A percentile compares a stretch with the other conserved stretches of the same genome.
These are phyloP conservation scores for Podospora anserina DNA, from an alignment of 495 filamentous ascomycete genomes.

Conservation along the genomic window DNA sequence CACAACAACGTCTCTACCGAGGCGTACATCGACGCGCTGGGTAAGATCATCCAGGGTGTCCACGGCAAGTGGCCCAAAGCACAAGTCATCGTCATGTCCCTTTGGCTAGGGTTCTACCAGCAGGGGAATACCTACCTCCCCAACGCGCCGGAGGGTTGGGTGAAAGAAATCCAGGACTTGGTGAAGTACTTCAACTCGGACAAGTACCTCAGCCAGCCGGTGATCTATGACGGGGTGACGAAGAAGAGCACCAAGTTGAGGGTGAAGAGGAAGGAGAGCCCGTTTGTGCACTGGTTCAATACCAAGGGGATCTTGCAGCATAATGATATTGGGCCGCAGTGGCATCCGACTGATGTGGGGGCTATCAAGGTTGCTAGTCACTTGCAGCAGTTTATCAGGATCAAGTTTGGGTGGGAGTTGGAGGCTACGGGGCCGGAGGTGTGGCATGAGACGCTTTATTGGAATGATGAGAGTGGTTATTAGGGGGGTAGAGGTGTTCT, in stretches of 20 bases:
- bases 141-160: conserved; percentile 44
- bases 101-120: conserved; percentile 59
- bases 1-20: conserved; percentile 55
- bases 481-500: conserved; percentile 17
- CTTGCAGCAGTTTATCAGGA: conserved; percentile 54
- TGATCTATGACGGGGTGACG: conserved; percentile 44
- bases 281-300: conserved; percentile 67
- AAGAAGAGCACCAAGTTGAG: conserved; percentile 37
- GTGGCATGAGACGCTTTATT: conserved; percentile 59
- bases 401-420: conserved; percentile 58
- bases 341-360: conserved; percentile 64
- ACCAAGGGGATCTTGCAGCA: conserved; percentile 66
- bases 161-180: conserved; percentile 53
- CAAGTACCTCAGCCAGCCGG: conserved; percentile 41
- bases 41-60: conserved; percentile 57
- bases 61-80: conserved; percentile 61
- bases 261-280: conserved; percentile 32
- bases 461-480: conserved; percentile 56
- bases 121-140: conserved; percentile 54
- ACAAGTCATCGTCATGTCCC: conserved; percentile 62
- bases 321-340: conserved; percentile 63
- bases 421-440: conserved; percentile 61
- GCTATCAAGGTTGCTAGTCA: conserved; percentile 67
- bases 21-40: conserved; percentile 55
- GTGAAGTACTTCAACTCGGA: conserved; percentile 56